A percentile compares a stretch with the other conserved stretches of the same genome.
Conservation (phyloP, 192 early-diverging fungal genomes). For the Linnemannia exigua region DNA sequence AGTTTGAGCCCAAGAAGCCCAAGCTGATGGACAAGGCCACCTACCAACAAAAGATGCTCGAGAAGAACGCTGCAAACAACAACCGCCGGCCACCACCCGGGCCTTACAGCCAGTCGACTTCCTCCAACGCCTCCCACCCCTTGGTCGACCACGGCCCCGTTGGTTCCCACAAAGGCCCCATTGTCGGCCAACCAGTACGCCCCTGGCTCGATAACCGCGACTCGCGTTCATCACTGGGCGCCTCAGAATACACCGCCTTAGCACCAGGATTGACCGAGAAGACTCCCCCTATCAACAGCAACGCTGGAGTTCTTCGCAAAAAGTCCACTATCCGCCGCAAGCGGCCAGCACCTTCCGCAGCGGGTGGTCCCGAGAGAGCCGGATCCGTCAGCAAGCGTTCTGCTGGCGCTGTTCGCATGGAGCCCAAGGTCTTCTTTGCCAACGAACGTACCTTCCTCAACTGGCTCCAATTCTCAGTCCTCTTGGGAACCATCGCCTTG, state of each 20-base stretch:
- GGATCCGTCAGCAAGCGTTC: slow-evolving; percentile 53
- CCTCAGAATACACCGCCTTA: slow-evolving; percentile 22
- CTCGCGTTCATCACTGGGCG: slow-evolving; percentile 23
- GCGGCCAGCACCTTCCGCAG: slow-evolving; percentile 45
- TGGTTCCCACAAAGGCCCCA: slow-evolving; percentile 1
- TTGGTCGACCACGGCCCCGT: slow-evolving; percentile 30
- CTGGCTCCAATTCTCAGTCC: slow-evolving; percentile 83
- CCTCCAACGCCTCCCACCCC: slow-evolving; percentile 33
- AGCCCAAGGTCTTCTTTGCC: slow-evolving; percentile 90
- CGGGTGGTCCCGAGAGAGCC: slow-evolving; percentile 2
- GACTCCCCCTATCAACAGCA: slow-evolving; percentile 14
- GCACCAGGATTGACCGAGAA: slow-evolving; percentile 25
- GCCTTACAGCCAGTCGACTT: slow-evolving; percentile 38
- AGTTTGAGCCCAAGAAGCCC: slow-evolving; percentile 56
- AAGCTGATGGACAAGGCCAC: slow-evolving; percentile 56
- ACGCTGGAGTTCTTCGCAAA: slow-evolving; percentile 37
- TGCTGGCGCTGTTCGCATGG: slow-evolving; percentile 72
- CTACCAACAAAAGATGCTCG: slow-evolving; percentile 47
- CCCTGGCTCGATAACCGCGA: slow-evolving; percentile 52
- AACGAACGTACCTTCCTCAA: slow-evolving; percentile 90
- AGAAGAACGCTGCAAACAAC: slow-evolving; percentile 36
- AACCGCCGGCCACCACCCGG: slow-evolving; percentile 32
- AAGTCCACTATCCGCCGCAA: slow-evolving; percentile 49
- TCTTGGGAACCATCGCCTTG: slow-evolving; percentile 65
- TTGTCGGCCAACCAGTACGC: slow-evolving; percentile 26